phyloP scores from a whole-genome alignment of 805 yeast genomes.

The Wickerhamiella bombiphila region DNA sequence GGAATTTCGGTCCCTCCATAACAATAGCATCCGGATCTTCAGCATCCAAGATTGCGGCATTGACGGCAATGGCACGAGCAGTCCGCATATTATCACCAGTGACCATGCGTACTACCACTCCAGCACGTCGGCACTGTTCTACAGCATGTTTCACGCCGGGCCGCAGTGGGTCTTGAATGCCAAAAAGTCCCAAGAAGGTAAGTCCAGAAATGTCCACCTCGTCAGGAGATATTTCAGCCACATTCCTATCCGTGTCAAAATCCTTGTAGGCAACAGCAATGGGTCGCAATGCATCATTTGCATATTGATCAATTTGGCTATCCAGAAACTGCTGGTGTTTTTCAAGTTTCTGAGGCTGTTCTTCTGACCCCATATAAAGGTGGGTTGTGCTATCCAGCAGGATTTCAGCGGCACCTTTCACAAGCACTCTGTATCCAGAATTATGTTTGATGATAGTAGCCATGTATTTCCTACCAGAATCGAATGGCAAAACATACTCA shows the following conservation, averaged over 20 bases:
- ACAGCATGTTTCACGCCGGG: conserved; percentile 86
- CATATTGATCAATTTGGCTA: conserved; percentile 40
- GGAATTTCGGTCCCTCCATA: conserved; percentile 88
- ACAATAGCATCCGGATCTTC: conserved; percentile 43
- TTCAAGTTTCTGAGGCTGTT: conserved; percentile 12
- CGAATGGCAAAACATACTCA: conserved; percentile 75
- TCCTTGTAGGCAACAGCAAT: conserved; percentile 77
- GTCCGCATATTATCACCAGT: conserved; percentile 92
- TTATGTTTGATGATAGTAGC: conserved; percentile 45
- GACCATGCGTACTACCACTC: conserved; percentile 93
- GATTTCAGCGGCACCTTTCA: conserved; percentile 94
- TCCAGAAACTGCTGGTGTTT: conserved; percentile 24
- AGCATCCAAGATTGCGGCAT: conserved; percentile 55
- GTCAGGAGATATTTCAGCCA: conserved; percentile 10
- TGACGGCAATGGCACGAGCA: conserved; percentile 78
- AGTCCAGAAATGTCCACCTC: conserved; percentile 23
- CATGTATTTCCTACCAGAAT: conserved; percentile 86
- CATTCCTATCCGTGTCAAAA: conserved; percentile 20
- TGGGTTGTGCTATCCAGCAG: conserved; percentile 36
- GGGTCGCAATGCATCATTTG: conserved; percentile 72
- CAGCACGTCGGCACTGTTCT: conserved; percentile 70
- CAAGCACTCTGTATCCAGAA: conserved; percentile 38
- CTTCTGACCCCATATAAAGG: conserved; percentile 3
- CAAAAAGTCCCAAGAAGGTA: conserved; percentile 61
- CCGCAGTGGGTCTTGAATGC: conserved; percentile 90